Evolutionary conservation across 306 rosid genomes (phyloP).

Genomic region (Vigna radiata): DNA sequence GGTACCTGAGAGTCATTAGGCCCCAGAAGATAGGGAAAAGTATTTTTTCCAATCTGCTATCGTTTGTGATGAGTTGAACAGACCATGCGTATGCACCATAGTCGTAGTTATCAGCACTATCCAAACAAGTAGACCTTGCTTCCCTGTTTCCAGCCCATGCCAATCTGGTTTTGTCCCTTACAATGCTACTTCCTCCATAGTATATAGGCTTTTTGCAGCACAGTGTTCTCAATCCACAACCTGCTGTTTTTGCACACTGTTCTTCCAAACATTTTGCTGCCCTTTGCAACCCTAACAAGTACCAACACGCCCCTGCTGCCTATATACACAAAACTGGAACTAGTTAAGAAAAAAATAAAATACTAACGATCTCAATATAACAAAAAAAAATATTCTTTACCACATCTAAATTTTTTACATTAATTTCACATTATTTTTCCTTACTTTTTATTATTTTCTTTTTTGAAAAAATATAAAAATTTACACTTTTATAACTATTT

Average conservation of each 20-base stretch:
- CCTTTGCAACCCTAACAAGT: conserved; percentile 87
- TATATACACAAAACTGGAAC: conserved; percentile 35
- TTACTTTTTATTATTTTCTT: too few species aligned
- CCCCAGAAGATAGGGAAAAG: conserved; percentile 95
- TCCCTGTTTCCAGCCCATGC: conserved; percentile 73
- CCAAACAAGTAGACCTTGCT: conserved; percentile 74
- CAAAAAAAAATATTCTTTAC: too few species aligned
- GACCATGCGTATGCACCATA: conserved; percentile 89
- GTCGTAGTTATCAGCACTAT: conserved; percentile 58
- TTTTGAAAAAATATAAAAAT: too few species aligned
- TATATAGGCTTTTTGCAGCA: conserved; percentile 72
- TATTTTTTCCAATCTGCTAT: conserved; percentile 79
- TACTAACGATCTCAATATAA: too few species aligned
- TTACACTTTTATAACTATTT: too few species aligned
- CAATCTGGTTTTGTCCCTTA: conserved; percentile 60
- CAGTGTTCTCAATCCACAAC: conserved; percentile 60
- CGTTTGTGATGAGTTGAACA: conserved; percentile 82
- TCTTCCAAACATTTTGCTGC: conserved; percentile 72
- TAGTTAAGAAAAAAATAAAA: background rate
- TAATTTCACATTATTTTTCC: too few species aligned
- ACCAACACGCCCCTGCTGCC: conserved; percentile 99
- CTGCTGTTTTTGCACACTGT: conserved; percentile 59
- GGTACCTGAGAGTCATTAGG: conserved; percentile 92
- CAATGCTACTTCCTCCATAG: conserved; percentile 57
- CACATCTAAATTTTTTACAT: too few species aligned